phyloP scores from a whole-genome alignment of 257 asterid species.

The Datura wrightii region DNA sequence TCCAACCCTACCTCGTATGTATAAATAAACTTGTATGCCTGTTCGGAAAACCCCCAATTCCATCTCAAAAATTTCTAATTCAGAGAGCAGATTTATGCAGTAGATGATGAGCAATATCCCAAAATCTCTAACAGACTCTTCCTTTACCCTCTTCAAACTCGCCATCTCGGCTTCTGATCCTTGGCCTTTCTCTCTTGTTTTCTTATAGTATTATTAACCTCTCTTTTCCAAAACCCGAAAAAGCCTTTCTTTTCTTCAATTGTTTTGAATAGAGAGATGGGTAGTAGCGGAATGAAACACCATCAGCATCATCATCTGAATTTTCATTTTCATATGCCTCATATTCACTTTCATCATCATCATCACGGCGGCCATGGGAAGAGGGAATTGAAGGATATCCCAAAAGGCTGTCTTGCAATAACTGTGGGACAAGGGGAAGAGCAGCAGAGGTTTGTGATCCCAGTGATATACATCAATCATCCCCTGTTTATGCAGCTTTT shows the following conservation, averaged over 20 bases:
- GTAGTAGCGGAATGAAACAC: too few species aligned
- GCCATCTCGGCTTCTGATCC: conserved; percentile 92
- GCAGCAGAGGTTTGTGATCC: conserved; percentile 59
- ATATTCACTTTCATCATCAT: conserved; percentile 44
- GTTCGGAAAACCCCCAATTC: background rate
- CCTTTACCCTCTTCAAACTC: conserved; percentile 68
- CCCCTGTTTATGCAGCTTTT: conserved; percentile 63
- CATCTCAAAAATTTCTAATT: background rate
- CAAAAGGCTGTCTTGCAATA: conserved; percentile 59
- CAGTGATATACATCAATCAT: conserved; percentile 65
- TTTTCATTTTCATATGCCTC: conserved; percentile 52
- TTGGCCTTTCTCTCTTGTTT: conserved; percentile 75
- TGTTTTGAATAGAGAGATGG: conserved; percentile 45
- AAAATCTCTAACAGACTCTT: conserved; percentile 74
- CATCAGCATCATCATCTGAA: conserved; percentile 48
- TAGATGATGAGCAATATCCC: conserved; percentile 77
- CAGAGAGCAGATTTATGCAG: background rate
- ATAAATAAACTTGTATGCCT: background rate
- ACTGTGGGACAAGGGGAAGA: conserved; percentile 69
- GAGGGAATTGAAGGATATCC: conserved; percentile 38
- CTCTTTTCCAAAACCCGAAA: too few species aligned
- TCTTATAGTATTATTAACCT: conserved; percentile 4
- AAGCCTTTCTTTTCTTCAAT: too few species aligned
- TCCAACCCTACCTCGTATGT: too few species aligned
- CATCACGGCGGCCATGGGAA: conserved; percentile 13